Base-by-base conservation (phyloP, 257 asterid genomes). In the Parsonsia alboflavescens region DNA sequence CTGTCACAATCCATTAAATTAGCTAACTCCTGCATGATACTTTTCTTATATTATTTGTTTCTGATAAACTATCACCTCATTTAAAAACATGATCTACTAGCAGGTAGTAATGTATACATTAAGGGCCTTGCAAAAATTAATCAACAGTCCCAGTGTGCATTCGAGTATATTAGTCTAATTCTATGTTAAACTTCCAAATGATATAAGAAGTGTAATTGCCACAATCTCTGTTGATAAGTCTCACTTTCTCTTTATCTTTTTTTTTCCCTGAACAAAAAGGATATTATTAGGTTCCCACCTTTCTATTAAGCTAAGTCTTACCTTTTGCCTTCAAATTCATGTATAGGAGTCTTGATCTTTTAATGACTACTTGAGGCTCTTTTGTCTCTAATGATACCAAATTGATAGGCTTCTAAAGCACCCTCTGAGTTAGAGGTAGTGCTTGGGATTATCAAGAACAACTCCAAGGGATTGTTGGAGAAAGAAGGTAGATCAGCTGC, bases 341-440 rank as follows among this genome's bases (percentile, higher is more conserved):
- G 16, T 65, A 49, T 7, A 39, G 5, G 50, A 13, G 12, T 39
- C 65, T 59, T 4, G 41, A 59, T 26, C 5, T 12, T 41, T 65
- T 21, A 39, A 19, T 16, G 75, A 63, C 53, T 13, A 21, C 39
- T 75, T 19, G 30, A 50, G 71, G 33, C 58, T 57, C 67, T 53
- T 28, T 72, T 33, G 26, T 64, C 24, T 64, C 53, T 74, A 36
- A 64, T 49, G 33, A 69, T 33, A 13, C 19, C 22, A 62, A 62
- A 44, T 78, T 28, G 48, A 8, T 26, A 94, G 99, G 96, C 89
- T 71, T 90, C 98, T 19, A 94, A 87, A 82, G 75, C 96, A 58
- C 98, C 99, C 59, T 94, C 99, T 78, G 99, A 94, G 80, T 82
- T 89, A 89, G 99, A 94, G 86, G 84, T 87, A 46, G 85, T 88